Conservation (phyloP, 345 rosid genomes). For the Populus nigra region DNA sequence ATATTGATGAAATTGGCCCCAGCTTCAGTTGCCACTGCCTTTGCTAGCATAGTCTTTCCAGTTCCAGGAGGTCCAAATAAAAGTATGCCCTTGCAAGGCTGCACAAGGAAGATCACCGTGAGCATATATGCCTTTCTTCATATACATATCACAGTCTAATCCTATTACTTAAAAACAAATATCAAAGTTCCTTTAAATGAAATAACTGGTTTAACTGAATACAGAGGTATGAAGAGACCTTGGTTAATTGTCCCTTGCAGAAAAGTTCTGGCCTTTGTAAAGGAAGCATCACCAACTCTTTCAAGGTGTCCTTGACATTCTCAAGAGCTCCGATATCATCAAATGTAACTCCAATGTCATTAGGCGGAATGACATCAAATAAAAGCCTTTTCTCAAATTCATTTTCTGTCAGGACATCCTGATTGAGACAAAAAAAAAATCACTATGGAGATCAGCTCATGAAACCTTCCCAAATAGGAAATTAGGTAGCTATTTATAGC, state of each 20-base stretch:
- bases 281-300: constrained; percentile 93
- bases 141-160: background rate
- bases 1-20: constrained; percentile 91
- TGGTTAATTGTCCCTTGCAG: constrained; percentile 81
- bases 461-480: background rate
- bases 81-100: constrained; percentile 94
- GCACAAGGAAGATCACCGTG: constrained; percentile 21
- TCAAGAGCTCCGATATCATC: constrained; percentile 93
- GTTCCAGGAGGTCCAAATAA: constrained; percentile 96
- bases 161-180: background rate
- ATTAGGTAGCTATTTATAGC: background rate
- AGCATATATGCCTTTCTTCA: constrained; percentile 6
- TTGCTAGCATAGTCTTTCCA: constrained; percentile 95
- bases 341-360: constrained; percentile 83
- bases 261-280: constrained; percentile 84
- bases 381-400: constrained; percentile 80
- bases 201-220: background rate
- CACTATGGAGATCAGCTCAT: constrained; percentile 9
- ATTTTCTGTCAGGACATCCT: constrained; percentile 85
- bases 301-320: constrained; percentile 82
- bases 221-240: constrained; percentile 39
- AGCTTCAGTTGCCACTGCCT: constrained; percentile 98
- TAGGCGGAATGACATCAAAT: constrained; percentile 79
- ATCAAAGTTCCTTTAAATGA: background rate
- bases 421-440: constrained; percentile 25